These are phyloP conservation scores for Chalciporus pseudorubinellus DNA, from an alignment of 768 basidiomycete species.

Conservation along the genomic window DNA sequence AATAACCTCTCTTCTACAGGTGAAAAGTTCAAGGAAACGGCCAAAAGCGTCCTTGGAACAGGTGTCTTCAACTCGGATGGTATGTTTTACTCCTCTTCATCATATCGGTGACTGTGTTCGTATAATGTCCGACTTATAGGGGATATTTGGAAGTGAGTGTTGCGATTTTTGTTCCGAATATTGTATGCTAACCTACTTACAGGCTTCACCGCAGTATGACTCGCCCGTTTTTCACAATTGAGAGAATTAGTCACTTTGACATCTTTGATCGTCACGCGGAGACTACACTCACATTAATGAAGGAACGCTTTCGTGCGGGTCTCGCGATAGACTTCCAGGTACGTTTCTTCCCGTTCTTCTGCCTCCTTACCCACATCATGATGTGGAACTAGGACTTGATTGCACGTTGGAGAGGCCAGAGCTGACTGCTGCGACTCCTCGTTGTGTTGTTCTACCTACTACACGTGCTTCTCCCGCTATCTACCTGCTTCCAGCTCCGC, in stretches of 20 bases:
- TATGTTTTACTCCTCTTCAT: conserved; percentile 10
- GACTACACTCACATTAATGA: conserved; percentile 44
- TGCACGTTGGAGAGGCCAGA: too few species aligned
- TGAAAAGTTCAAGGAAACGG: conserved; percentile 28
- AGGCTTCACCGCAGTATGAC: conserved; percentile 68
- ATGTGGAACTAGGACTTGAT: conserved; percentile 38
- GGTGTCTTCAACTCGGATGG: conserved; percentile 60
- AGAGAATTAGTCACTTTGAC: conserved; percentile 60
- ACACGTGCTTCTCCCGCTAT: too few species aligned
- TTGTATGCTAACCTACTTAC: not conserved
- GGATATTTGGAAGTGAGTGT: conserved; percentile 66
- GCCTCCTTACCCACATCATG: not conserved
- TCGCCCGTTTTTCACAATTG: conserved; percentile 66
- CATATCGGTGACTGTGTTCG: not conserved
- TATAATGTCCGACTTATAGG: conserved; percentile 34
- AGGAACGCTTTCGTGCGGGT: conserved; percentile 42
- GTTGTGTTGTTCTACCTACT: too few species aligned
- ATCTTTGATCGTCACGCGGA: conserved; percentile 56
- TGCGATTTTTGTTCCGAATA: not conserved
- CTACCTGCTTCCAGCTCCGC: too few species aligned
- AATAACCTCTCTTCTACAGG: conserved; percentile 24
- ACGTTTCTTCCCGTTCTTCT: not conserved
- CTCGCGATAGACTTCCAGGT: conserved; percentile 63
- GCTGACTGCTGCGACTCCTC: too few species aligned
- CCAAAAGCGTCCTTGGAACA: conserved; percentile 40